These are phyloP conservation scores for Candida glucosophila DNA, from an alignment of 1,139 yeast genomes.

Conservation along the genomic window DNA sequence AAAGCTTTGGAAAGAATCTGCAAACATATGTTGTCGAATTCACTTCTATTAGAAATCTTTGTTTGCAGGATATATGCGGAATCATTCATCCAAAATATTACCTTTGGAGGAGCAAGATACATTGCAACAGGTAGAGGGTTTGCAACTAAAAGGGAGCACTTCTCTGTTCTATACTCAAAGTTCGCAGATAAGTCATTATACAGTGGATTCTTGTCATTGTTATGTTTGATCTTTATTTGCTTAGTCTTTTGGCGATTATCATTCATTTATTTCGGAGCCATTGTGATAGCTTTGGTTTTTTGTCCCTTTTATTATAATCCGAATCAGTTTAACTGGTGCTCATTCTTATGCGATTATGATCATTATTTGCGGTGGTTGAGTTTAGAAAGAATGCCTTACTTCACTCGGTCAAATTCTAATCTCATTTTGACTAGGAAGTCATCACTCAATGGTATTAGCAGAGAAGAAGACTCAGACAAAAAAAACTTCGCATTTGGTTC, in stretches of 20 bases:
- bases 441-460: slow-evolving; percentile 25
- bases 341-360: slow-evolving; percentile 67
- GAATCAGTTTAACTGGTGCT: slow-evolving; percentile 65
- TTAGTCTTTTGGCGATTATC: slow-evolving; percentile 70
- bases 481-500: neutral
- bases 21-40: slow-evolving; percentile 60
- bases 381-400: too few species aligned
- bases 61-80: slow-evolving; percentile 79
- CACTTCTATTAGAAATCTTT: slow-evolving; percentile 83
- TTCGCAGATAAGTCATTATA: slow-evolving; percentile 61
- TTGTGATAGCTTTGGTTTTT: slow-evolving; percentile 60
- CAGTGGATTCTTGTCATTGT: slow-evolving; percentile 50
- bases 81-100: slow-evolving; percentile 57
- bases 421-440: slow-evolving; percentile 33
- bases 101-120: slow-evolving; percentile 78
- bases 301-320: slow-evolving; percentile 84
- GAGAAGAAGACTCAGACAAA: neutral
- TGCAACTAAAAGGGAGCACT: slow-evolving; percentile 62
- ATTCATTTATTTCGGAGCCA: slow-evolving; percentile 77
- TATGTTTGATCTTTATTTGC: slow-evolving; percentile 56
- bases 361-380: slow-evolving; percentile 60
- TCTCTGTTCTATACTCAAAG: slow-evolving; percentile 50
- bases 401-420: too few species aligned
- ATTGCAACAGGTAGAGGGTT: slow-evolving; percentile 83
- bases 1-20: slow-evolving; percentile 52